Evolutionary conservation across 148 eudicot genomes (phyloP), one percentile per base, ranked within the genome.

Genomic region (Arctostaphylos glauca): DNA sequence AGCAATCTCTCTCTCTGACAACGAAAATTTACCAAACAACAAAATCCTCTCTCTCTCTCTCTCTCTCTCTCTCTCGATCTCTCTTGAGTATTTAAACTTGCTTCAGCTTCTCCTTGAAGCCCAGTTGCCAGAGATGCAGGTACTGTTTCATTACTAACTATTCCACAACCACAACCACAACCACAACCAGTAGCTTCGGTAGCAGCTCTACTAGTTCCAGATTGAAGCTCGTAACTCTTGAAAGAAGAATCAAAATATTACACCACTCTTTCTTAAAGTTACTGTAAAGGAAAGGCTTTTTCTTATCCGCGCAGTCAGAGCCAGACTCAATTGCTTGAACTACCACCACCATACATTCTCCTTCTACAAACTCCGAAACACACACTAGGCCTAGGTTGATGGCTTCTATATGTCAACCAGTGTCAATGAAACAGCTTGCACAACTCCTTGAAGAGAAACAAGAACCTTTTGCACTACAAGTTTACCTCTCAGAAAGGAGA

Each of bases 391-490:
- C n/a, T n/a, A n/a, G 77, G 49, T 49, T 10, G 77, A 74, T 53
- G 60, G n/a, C 62, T 76, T 76, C 62, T 5, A 6, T 12, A 53
- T 76, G 62, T 25, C 56, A 76, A 53, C 62, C 38, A 25, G 5
- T 53, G 60, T 53, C 79, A 0, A 25, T 52, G 60, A 53, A 25
- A 76, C 79, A 49, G 67, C 80, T 77, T 54, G 21, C 80, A 41
- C 66, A 77, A 56, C 80, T 77, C 46, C 80, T 77, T 5, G 48
- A 77, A 56, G 67, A 77, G 47, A 44, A 56, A 56, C 80, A 77
- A 56, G 58, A 56, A 67, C 80, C 80, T 41, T 77, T 77, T 38
- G 60, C 19, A 31, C 67, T 56, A 4, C 23, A 56, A 56, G 31
- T 54, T 77, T 77, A 77, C 50, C 64, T 77, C 14, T 77, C 80